Evolutionary conservation across 2,329 filamentous ascomycete species (phyloP).

Genomic region (Colletotrichum karsti): DNA sequence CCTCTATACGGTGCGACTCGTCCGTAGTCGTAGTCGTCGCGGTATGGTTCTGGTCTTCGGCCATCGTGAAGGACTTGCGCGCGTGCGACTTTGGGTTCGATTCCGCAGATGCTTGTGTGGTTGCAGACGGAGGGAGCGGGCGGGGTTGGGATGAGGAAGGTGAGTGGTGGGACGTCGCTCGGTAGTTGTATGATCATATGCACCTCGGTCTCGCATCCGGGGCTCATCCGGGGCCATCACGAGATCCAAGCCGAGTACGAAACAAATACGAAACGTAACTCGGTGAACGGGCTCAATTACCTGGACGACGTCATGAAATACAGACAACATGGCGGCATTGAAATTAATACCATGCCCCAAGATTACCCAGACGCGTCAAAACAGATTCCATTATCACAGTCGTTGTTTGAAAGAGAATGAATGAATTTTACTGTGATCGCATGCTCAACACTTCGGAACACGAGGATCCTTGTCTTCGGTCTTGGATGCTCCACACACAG

Average conservation of each 20-base stretch:
- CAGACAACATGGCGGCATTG: background rate
- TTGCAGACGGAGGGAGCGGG: conserved; percentile 5
- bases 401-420: too few relatives aligned
- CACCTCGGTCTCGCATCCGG: conserved; percentile 17
- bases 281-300: background rate
- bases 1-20: background rate
- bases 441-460: background rate
- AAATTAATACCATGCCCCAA: background rate
- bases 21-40: conserved; percentile 2
- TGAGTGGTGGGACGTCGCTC: conserved; percentile 10
- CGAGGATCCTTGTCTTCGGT: background rate
- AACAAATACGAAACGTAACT: conserved; percentile 15
- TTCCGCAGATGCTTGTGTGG: conserved; percentile 8
- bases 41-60: conserved; percentile 11
- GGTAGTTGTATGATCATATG: conserved; percentile 22
- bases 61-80: conserved; percentile 9
- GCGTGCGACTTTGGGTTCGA: background rate
- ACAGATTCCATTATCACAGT: too few relatives aligned
- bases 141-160: conserved; percentile 13
- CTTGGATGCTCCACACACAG: background rate
- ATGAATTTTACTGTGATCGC: background rate
- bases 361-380: too few relatives aligned
- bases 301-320: background rate
- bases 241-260: conserved; percentile 24
- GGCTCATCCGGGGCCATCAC: background rate